Conservation (phyloP, 106 monocot genomes). For the Gastrodia elata region DNA sequence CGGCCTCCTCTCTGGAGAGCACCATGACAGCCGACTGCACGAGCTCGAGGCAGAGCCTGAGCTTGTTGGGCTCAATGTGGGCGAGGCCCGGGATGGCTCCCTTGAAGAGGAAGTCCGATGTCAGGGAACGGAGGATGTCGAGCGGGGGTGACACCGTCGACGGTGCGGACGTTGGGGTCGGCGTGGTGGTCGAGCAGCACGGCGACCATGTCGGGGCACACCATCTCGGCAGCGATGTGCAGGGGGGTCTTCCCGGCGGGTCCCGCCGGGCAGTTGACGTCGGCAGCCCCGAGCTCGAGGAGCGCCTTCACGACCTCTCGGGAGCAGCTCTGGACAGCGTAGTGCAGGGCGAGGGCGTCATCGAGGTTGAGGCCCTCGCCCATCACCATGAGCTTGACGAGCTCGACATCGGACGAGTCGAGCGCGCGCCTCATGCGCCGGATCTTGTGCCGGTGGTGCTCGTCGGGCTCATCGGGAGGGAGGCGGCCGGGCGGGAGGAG, state of each 20-base stretch:
- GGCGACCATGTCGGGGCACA: conserved; percentile 94
- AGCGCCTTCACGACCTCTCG: conserved; percentile 92
- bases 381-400: conserved; percentile 97
- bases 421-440: conserved; percentile 34
- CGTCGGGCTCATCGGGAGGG: conserved; percentile 13
- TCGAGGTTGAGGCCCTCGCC: conserved; percentile 94
- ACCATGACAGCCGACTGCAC: conserved; percentile 92
- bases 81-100: conserved; percentile 80
- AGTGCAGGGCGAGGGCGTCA: conserved; percentile 81
- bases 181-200: conserved; percentile 96
- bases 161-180: conserved; percentile 78
- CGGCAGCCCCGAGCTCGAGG: conserved; percentile 89
- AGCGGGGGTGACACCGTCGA: conserved; percentile 88
- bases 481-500: neutral
- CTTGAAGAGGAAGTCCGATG: conserved; percentile 98
- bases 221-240: conserved; percentile 91
- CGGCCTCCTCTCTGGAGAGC: conserved; percentile 70
- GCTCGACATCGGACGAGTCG: conserved; percentile 88
- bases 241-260: conserved; percentile 78
- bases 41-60: conserved; percentile 89
- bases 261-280: conserved; percentile 76
- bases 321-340: conserved; percentile 83
- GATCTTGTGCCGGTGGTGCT: conserved; percentile 57
- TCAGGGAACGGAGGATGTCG: conserved; percentile 84
- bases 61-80: conserved; percentile 98